Evolutionary conservation across 768 basidiomycete genomes (phyloP), one percentile per base, ranked within the genome.

Genomic region (Baorangia bicolor): DNA sequence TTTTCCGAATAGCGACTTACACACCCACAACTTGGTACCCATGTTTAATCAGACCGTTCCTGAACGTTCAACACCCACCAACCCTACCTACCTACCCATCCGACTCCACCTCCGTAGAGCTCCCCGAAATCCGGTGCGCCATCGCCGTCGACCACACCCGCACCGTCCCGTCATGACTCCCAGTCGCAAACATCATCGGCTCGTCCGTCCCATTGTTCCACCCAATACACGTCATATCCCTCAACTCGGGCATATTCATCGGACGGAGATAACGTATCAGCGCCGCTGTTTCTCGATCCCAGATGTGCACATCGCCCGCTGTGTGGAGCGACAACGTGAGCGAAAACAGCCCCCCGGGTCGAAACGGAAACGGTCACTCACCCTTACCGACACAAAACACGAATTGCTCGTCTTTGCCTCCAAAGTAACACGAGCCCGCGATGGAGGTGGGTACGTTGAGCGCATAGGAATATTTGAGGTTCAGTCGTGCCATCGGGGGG

Each of bases 251-350:
- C 35, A 62, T 48, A n/a, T 67, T 60, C 30, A 84, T 85, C 18
- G 83, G 78, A 4, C 80, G 83, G 45, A 92, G 76, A 55, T 85
- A 81, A 51, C 90, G 88, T 4, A 92, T 73, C 9, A 91, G 70
- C 10, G 82, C 78, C 3, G 82, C 91, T 13, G 86, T 87, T 70
- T 91, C 89, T 51, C 85, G 84, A 63, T 93, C 91, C 91, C 91
- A 93, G 25, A 92, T 85, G 61, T 90, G 86, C 14, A 93, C 88
- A 58, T 91, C 87, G 1, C 90, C 91, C 58, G 81, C 90, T 91
- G 58, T 1, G n/a, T 18, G 27, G 20, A 18, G 13, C 11, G 8
- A 6, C 25, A 35, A 38, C 2, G 16, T 27, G 1, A 34, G 37
- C 6, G 5, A 21, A 42, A 23, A n/a, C 31, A 31, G n/a, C 9